These are phyloP conservation scores for Ilex paraguariensis DNA, from an alignment of 305 asterid genomes.

Conservation along the genomic window DNA sequence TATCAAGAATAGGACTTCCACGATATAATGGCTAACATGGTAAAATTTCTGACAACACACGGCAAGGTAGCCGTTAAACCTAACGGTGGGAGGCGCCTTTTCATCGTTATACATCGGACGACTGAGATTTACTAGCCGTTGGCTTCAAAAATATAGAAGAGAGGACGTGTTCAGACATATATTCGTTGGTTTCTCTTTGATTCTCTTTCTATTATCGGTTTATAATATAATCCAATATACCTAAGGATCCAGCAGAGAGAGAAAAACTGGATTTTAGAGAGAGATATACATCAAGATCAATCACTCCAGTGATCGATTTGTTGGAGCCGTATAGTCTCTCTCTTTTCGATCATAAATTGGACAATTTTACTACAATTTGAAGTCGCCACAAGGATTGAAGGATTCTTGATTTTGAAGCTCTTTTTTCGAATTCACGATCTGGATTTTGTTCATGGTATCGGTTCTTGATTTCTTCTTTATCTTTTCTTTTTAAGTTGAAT, in stretches of 20 bases:
- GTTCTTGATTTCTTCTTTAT: neutral
- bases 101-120: slow-evolving; percentile 31
- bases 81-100: too few relatives aligned
- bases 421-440: slow-evolving; percentile 15
- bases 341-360: slow-evolving; percentile 1
- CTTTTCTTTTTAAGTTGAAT: slow-evolving; percentile 8
- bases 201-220: neutral
- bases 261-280: slow-evolving; percentile 8
- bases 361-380: too few relatives aligned
- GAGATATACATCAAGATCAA: slow-evolving; percentile 9
- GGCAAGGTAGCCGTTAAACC: too few relatives aligned
- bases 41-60: too few relatives aligned
- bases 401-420: slow-evolving; percentile 18
- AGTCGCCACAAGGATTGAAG: neutral
- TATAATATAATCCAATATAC: slow-evolving; percentile 7
- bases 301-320: neutral
- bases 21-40: too few relatives aligned
- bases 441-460: slow-evolving; percentile 17
- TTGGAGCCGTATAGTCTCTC: slow-evolving; percentile 8
- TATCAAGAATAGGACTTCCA: too few relatives aligned
- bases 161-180: slow-evolving; percentile 23
- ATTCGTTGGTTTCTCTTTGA: slow-evolving; percentile 40
- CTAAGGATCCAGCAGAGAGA: slow-evolving; percentile 2
- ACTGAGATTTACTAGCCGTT: slow-evolving; percentile 68
- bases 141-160: slow-evolving; percentile 40